These are phyloP conservation scores for Prunus fruticosa DNA, from an alignment of 306 rosid genomes.

Conservation along the genomic window DNA sequence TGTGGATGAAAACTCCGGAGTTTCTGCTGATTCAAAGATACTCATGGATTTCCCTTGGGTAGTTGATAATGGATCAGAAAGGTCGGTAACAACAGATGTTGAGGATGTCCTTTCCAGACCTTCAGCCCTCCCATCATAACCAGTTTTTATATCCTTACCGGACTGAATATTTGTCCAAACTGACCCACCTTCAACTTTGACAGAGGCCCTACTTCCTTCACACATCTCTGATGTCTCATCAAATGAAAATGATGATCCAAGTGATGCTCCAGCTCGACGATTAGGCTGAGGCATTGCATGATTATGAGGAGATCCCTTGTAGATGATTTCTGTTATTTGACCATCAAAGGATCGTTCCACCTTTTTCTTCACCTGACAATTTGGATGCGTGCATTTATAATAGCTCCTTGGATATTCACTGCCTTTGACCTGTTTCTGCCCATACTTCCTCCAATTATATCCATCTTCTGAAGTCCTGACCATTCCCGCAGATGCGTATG, in stretches of 20 bases:
- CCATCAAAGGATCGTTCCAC: constrained; percentile 92
- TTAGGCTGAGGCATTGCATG: constrained; percentile 59
- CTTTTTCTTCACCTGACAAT: constrained; percentile 85
- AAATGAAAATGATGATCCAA: constrained; percentile 35
- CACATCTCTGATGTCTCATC: constrained; percentile 52
- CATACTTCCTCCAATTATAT: constrained; percentile 94
- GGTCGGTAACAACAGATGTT: constrained; percentile 51
- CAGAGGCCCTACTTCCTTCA: constrained; percentile 44
- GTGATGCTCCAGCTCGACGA: constrained; percentile 44
- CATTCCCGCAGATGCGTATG: constrained; percentile 36
- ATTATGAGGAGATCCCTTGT: constrained; percentile 81
- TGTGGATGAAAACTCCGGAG: constrained; percentile 69
- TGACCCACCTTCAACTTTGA: constrained; percentile 44
- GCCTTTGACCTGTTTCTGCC: constrained; percentile 93
- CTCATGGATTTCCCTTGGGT: constrained; percentile 40
- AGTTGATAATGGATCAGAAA: constrained; percentile 50
- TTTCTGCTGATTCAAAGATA: constrained; percentile 48
- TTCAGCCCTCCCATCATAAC: constrained; percentile 48
- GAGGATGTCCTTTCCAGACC: constrained; percentile 67
- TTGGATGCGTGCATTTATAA: constrained; percentile 75
- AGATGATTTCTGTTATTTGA: constrained; percentile 83
- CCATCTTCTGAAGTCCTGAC: constrained; percentile 72
- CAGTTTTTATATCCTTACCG: constrained; percentile 34
- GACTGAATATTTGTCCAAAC: constrained; percentile 52
- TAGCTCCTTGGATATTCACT: constrained; percentile 94